phyloP scores from a whole-genome alignment of 805 yeast species.

The Wickerhamomyces bovis region DNA sequence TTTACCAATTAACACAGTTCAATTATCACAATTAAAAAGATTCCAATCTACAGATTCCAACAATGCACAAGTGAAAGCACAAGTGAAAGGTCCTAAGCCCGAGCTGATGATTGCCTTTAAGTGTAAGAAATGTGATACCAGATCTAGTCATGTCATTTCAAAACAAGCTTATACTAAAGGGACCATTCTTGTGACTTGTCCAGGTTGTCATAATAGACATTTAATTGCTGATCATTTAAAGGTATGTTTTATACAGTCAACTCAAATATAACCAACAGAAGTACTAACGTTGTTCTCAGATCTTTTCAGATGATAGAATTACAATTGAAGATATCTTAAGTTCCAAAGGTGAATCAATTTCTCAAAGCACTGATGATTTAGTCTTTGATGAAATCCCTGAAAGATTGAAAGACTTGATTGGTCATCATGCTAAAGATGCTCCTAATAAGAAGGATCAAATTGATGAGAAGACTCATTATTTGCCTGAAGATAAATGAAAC shows the following conservation, averaged over 20 bases:
- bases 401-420: conserved; percentile 41
- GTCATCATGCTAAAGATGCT: conserved; percentile 65
- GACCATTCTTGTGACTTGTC: conserved; percentile 85
- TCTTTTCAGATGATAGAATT: conserved; percentile 71
- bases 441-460: conserved; percentile 34
- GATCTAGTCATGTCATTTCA: conserved; percentile 87
- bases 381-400: conserved; percentile 66
- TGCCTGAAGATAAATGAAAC: conserved; percentile 2
- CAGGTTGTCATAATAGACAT: conserved; percentile 84
- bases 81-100: conserved; percentile 62
- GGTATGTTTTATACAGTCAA: conserved; percentile 23
- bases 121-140: conserved; percentile 76
- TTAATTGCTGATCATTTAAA: conserved; percentile 83
- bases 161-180: conserved; percentile 88
- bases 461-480: neutral
- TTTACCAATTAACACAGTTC: neutral
- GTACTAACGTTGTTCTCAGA: conserved; percentile 29
- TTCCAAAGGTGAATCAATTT: conserved; percentile 70
- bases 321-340: conserved; percentile 75
- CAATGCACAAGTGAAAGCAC: conserved; percentile 25
- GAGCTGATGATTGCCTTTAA: conserved; percentile 86
- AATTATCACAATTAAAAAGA: conserved; percentile 1
- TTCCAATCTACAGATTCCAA: conserved; percentile 13
- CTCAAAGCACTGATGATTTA: conserved; percentile 59
- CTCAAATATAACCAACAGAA: neutral